phyloP scores from a whole-genome alignment of 2,329 filamentous ascomycete genomes.

The Dactylonectria macrodidyma region DNA sequence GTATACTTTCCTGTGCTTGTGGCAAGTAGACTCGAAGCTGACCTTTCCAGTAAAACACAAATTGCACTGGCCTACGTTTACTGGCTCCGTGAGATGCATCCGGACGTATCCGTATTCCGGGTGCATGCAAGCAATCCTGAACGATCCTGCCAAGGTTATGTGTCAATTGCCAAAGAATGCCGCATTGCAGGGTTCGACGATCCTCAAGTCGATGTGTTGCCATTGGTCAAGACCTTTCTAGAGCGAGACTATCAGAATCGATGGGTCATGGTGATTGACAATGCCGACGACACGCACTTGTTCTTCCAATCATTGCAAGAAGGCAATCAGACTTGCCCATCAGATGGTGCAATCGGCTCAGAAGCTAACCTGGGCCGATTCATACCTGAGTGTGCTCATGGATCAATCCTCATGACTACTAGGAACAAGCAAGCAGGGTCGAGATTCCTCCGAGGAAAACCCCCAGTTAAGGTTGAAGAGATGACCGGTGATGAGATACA shows the following conservation, averaged over 20 bases:
- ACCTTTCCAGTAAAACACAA: constrained; percentile 27
- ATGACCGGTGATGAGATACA: constrained; percentile 48
- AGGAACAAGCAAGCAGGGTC: constrained; percentile 51
- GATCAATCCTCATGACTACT: constrained; percentile 52
- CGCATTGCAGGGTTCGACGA: constrained; percentile 47
- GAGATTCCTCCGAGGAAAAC: constrained; percentile 42
- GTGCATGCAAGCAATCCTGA: constrained; percentile 50
- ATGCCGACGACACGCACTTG: constrained; percentile 35
- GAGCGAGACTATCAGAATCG: constrained; percentile 13
- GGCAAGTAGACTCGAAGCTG: not conserved
- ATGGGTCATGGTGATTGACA: constrained; percentile 34
- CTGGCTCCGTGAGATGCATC: constrained; percentile 22
- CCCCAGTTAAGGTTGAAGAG: constrained; percentile 44
- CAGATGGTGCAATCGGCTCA: not conserved
- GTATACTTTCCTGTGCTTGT: constrained; percentile 4
- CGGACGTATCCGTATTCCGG: constrained; percentile 51
- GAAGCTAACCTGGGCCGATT: not conserved
- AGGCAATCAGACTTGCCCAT: not conserved
- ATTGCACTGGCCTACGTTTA: constrained; percentile 37
- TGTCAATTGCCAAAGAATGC: constrained; percentile 49
- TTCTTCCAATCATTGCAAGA: constrained; percentile 25
- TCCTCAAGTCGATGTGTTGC: constrained; percentile 39
- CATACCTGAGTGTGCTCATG: constrained; percentile 50
- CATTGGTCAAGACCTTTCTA: constrained; percentile 52
- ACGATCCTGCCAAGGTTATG: constrained; percentile 52